Conservation (phyloP, 495 filamentous ascomycete genomes). For the Aspergillus ostianus region DNA sequence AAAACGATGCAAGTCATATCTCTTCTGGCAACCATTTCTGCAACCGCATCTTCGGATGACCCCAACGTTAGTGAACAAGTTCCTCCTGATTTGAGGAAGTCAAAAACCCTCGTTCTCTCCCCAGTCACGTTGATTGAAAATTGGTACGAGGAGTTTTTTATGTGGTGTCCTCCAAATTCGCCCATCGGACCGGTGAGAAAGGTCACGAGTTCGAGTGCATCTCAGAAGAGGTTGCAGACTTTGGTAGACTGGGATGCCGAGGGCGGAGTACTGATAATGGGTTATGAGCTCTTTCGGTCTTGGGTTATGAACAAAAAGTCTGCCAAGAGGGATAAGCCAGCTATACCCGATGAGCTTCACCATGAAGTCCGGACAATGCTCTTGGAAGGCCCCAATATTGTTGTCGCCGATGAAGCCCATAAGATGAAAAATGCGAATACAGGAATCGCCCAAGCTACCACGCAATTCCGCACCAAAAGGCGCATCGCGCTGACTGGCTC, state of each 20-base stretch:
- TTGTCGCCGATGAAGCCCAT: slow-evolving; percentile 90
- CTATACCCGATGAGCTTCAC: slow-evolving; percentile 36
- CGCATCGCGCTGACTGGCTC: slow-evolving; percentile 89
- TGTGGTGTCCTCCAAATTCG: slow-evolving; percentile 58
- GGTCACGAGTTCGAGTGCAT: slow-evolving; percentile 34
- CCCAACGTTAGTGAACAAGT: slow-evolving; percentile 60
- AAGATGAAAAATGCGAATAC: slow-evolving; percentile 62
- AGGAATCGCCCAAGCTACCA: slow-evolving; percentile 50
- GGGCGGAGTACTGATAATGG: slow-evolving; percentile 73
- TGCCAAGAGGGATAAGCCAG: slow-evolving; percentile 11
- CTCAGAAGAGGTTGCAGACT: slow-evolving; percentile 34
- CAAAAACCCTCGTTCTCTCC: slow-evolving; percentile 70
- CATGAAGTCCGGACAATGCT: slow-evolving; percentile 45
- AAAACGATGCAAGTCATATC: slow-evolving; percentile 93
- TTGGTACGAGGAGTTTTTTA: slow-evolving; percentile 73
- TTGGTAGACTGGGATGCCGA: slow-evolving; percentile 58
- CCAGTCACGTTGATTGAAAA: slow-evolving; percentile 75
- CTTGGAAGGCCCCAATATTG: slow-evolving; percentile 62
- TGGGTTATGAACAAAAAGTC: slow-evolving; percentile 39
- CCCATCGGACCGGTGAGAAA: slow-evolving; percentile 52
- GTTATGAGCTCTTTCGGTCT: slow-evolving; percentile 65
- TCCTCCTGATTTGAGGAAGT: slow-evolving; percentile 57
- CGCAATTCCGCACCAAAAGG: slow-evolving; percentile 60
- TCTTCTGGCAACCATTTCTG: slow-evolving; percentile 69
- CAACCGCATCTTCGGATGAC: slow-evolving; percentile 60